Evolutionary conservation across 257 asterid species (phyloP).

Genomic region (Salvia hispanica): DNA sequence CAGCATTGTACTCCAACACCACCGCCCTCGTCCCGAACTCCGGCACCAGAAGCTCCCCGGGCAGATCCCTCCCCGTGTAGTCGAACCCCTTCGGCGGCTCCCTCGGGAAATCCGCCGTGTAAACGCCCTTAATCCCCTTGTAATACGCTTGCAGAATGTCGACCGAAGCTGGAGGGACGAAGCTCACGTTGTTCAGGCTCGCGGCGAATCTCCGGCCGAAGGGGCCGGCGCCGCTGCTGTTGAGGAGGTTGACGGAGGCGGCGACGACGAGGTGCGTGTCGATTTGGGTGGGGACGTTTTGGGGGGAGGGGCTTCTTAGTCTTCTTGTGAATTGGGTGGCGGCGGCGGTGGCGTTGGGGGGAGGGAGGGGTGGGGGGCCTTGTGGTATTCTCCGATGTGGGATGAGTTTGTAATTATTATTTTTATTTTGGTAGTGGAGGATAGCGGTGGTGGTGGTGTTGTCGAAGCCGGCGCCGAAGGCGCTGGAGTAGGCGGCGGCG

Average conservation of each 20-base stretch:
- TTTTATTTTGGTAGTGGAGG: slow-evolving; percentile 20
- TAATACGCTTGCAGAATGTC: slow-evolving; percentile 49
- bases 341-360: slow-evolving; percentile 31
- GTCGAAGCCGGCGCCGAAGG: slow-evolving; percentile 49
- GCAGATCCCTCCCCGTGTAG: slow-evolving; percentile 40
- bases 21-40: slow-evolving; percentile 48
- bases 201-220: slow-evolving; percentile 49
- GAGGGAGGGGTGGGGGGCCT: slow-evolving; percentile 32
- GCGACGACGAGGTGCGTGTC: slow-evolving; percentile 38
- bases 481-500: slow-evolving; percentile 42
- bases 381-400: no score
- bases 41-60: slow-evolving; percentile 34
- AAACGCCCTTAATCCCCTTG: slow-evolving; percentile 28
- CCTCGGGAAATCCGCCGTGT: slow-evolving; percentile 39
- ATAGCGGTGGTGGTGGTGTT: slow-evolving; percentile 44
- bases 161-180: slow-evolving; percentile 29
- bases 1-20: slow-evolving; percentile 47
- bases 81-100: slow-evolving; percentile 43
- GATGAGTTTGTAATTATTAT: no score
- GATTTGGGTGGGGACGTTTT: slow-evolving; percentile 33
- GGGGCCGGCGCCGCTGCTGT: slow-evolving; percentile 48
- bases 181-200: slow-evolving; percentile 56
- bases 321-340: slow-evolving; percentile 39
- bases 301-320: slow-evolving; percentile 36
- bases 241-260: slow-evolving; percentile 40